Evolutionary conservation across 331 rosid species (phyloP).

Genomic region (Acacia concinna): DNA sequence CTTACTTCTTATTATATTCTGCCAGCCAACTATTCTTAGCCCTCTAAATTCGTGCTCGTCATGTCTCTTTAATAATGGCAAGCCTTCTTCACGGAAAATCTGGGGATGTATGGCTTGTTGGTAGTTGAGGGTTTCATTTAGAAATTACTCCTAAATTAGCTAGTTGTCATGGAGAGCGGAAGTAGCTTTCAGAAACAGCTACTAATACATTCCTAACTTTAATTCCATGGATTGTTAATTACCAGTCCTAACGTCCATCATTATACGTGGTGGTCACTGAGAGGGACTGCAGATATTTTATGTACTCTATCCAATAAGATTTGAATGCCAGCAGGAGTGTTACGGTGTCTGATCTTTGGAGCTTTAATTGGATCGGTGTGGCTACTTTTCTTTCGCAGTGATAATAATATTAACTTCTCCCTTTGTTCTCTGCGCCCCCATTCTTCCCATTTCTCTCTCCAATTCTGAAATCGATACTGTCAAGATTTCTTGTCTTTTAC

Average conservation of each 20-base stretch:
- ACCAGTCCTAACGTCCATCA: not conserved
- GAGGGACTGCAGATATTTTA: not conserved
- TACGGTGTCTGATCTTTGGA: not conserved
- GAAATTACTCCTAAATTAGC: no score
- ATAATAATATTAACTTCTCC: constrained; percentile 10
- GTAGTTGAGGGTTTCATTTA: no score
- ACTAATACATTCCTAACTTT: not conserved
- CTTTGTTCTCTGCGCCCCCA: not conserved
- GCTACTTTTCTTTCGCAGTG: not conserved
- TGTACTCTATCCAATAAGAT: not conserved
- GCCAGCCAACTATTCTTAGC: not conserved
- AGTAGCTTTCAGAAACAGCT: not conserved
- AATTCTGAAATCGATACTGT: not conserved
- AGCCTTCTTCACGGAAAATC: no score
- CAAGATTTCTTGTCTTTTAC: not conserved
- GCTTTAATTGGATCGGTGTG: not conserved
- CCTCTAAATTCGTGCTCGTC: not conserved
- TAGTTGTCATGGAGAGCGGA: not conserved
- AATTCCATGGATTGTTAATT: not conserved
- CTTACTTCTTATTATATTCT: not conserved
- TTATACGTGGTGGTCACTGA: not conserved
- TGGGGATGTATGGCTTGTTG: no score
- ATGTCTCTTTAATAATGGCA: not conserved
- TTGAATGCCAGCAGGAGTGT: not conserved
- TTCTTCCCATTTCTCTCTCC: not conserved